phyloP scores from a whole-genome alignment of 768 basidiomycete genomes.

The Psilocybe sp. region DNA sequence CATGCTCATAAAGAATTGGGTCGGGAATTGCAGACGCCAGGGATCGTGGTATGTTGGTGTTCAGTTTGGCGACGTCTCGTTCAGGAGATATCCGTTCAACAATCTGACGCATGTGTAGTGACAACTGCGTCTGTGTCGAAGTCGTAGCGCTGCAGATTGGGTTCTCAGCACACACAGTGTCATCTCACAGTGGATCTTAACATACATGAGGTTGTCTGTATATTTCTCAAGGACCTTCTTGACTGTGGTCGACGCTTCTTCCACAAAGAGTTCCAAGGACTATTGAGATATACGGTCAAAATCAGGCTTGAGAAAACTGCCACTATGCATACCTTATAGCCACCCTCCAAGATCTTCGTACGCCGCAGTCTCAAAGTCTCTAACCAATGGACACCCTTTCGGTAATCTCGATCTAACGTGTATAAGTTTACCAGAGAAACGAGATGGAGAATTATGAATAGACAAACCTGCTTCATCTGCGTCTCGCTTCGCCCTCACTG shows the following conservation, averaged over 20 bases:
- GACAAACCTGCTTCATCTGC: conserved; percentile 82
- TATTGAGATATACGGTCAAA: conserved; percentile 22
- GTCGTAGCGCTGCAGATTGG: conserved; percentile 61
- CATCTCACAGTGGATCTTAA: conserved; percentile 1
- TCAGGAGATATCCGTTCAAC: conserved; percentile 70
- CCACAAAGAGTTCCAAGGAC: conserved; percentile 80
- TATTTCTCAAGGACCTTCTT: conserved; percentile 70
- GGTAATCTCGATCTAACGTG: conserved; percentile 80
- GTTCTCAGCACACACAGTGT: neutral
- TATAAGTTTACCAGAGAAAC: neutral
- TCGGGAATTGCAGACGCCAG: conserved; percentile 66
- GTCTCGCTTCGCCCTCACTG: conserved; percentile 83
- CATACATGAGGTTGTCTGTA: conserved; percentile 76
- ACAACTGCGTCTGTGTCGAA: conserved; percentile 72
- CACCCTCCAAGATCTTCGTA: conserved; percentile 79
- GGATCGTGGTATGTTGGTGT: conserved; percentile 56
- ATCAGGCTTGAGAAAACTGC: neutral
- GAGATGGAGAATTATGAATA: neutral
- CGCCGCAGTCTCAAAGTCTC: conserved; percentile 83
- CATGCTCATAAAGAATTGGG: conserved; percentile 73
- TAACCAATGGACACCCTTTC: conserved; percentile 88
- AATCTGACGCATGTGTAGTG: conserved; percentile 56
- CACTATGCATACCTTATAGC: conserved; percentile 60
- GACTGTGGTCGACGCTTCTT: conserved; percentile 64
- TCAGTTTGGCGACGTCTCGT: conserved; percentile 61